These are phyloP conservation scores for Cardiosporidium cionae DNA, from an alignment of 169 alveolate genomes.

Conservation along the genomic window DNA sequence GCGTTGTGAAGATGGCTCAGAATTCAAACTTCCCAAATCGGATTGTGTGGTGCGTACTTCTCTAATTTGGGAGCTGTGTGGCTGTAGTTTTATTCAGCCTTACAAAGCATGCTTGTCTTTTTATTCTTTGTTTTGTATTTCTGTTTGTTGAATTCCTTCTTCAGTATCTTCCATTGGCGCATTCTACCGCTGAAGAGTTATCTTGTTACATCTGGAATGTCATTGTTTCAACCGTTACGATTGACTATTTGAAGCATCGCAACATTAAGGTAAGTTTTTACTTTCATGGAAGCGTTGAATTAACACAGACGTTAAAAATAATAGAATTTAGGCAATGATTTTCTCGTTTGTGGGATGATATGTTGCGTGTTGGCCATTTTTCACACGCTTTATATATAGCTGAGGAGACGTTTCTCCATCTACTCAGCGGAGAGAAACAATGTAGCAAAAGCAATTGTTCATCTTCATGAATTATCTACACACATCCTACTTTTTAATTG, in stretches of 20 bases:
- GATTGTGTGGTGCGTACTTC: conserved; percentile 17
- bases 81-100: background rate
- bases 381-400: too few relatives aligned
- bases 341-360: too few relatives aligned
- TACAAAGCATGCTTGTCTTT: background rate
- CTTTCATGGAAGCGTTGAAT: too few relatives aligned
- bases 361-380: too few relatives aligned
- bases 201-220: conserved; percentile 8
- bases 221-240: background rate
- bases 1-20: conserved; percentile 24
- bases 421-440: too few relatives aligned
- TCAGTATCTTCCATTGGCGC: conserved; percentile 24
- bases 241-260: background rate
- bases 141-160: background rate
- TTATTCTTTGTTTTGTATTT: background rate
- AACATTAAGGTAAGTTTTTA: conserved; percentile 2
- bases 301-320: too few relatives aligned
- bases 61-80: background rate
- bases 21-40: conserved; percentile 4
- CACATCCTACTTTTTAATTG: too few relatives aligned
- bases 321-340: too few relatives aligned
- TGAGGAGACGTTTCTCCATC: too few relatives aligned
- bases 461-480: too few relatives aligned
- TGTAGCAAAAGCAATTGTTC: too few relatives aligned
- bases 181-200: conserved; percentile 24